Evolutionary conservation across 2,329 filamentous ascomycete species (phyloP), one percentile per base, ranked within the genome.

Genomic region (Ascochyta clinopodiicola): DNA sequence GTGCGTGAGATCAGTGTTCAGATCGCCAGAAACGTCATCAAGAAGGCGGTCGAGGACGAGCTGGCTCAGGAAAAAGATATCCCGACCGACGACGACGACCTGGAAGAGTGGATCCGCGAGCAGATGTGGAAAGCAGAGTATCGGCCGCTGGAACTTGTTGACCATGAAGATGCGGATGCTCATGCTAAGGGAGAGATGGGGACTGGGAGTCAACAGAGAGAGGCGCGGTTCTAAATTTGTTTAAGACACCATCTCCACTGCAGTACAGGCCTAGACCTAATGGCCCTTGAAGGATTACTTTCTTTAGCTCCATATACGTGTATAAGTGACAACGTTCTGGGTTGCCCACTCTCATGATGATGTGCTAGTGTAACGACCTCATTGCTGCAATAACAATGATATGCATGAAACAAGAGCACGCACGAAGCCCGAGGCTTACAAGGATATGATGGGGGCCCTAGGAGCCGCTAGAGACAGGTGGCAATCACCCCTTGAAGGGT

Each of bases 91-190:
- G 79, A 85, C 1, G 77, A 67, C 0, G 82, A 86, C 3, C 65
- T 91, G 31, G 86, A 90, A 51, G 83, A 84, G 53, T 94, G 90
- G 90, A 87, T 93, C 56, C 74, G 81, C 24, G 87, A 87, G 76
- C 90, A 92, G 79, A 93, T 93, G 90, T 93, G 90, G 90, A 79
- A 88, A 59, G 82, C 90, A 0, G 81, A 80, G 44, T 94, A 93
- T 71, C 75, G 89, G 24, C 83, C 85, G 1, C 71, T 92, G 62
- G 83, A 81, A 69, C 78, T 81, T 32, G 86, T 91, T 5, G 76
- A 62, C 19, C 75, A 79, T 25, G 74, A 78, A 5, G 72, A 70
- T 0, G 86, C 87, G 1, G 82, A 80, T 43, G 78, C 84, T n/a
- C 75, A 80, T 60, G 88, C 87, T 0, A 87, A 75, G 72, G 86